Conservation (phyloP, 2,329 filamentous ascomycete genomes). For the Fusarium sp. region DNA sequence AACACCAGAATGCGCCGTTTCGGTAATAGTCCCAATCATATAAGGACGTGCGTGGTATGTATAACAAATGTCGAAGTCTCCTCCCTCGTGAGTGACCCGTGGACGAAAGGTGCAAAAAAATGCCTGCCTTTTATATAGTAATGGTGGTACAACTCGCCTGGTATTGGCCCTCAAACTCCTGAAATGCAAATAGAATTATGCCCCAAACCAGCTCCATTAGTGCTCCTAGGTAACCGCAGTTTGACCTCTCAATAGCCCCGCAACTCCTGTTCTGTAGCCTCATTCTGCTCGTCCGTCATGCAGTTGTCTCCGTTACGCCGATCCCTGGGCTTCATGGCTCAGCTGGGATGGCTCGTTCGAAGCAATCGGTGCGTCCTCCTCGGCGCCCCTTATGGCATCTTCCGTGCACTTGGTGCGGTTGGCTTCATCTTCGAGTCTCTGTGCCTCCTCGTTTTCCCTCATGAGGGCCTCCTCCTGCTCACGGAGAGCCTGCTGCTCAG, state of each 20-base stretch:
- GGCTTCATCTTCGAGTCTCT: constrained; percentile 63
- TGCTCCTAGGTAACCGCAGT: constrained; percentile 33
- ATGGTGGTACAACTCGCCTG: constrained; percentile 39
- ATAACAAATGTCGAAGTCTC: constrained; percentile 8
- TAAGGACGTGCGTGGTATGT: constrained; percentile 1
- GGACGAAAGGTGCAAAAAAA: constrained; percentile 10
- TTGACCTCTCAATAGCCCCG: constrained; percentile 33
- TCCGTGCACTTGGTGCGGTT: constrained; percentile 46
- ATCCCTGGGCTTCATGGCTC: constrained; percentile 9
- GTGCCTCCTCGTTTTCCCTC: constrained; percentile 66
- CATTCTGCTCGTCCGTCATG: constrained; percentile 28
- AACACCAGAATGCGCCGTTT: constrained; percentile 17
- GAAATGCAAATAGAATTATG: constrained; percentile 40
- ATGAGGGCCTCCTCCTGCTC: constrained; percentile 64
- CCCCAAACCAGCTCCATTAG: constrained; percentile 39
- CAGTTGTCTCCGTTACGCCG: constrained; percentile 22
- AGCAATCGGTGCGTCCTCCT: constrained; percentile 29
- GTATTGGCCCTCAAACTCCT: constrained; percentile 39
- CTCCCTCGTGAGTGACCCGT: constrained; percentile 3
- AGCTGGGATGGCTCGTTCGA: constrained; percentile 28
- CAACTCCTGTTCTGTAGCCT: constrained; percentile 39
- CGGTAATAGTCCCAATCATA: not conserved
- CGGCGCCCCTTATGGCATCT: constrained; percentile 37
- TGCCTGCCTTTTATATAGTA: constrained; percentile 36
- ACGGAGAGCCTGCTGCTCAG: constrained; percentile 58